Evolutionary conservation across 1,284 basidiomycete species (phyloP).

Genomic region (Exobasidium cylindrosporum): DNA sequence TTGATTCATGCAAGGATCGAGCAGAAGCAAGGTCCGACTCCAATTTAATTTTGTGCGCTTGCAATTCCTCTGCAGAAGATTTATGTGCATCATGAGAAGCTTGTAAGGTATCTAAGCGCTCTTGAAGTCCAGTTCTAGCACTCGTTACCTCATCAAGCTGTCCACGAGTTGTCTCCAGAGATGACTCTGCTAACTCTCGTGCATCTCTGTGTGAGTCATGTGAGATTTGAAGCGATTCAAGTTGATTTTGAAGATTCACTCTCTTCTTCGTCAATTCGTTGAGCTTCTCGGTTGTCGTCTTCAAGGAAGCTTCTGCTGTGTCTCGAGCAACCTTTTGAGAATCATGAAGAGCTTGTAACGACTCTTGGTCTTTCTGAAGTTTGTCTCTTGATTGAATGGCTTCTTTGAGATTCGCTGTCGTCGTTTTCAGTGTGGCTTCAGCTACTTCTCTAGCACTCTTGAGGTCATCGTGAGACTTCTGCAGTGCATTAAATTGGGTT

Average conservation of each 20-base stretch:
- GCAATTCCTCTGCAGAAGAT: not conserved
- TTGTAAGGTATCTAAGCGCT: not conserved
- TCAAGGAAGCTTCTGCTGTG: not conserved
- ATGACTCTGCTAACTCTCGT: no score
- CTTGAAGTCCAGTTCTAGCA: not conserved
- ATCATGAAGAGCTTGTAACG: not conserved
- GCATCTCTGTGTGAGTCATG: not conserved
- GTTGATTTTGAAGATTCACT: not conserved
- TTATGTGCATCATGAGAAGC: not conserved
- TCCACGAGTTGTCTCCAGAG: no score
- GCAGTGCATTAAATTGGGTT: not conserved
- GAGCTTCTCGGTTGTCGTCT: not conserved
- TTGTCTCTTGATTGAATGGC: not conserved
- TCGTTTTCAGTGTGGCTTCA: not conserved
- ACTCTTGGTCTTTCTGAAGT: not conserved
- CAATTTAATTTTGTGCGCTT: not conserved
- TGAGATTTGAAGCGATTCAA: not conserved
- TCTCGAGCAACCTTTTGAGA: not conserved
- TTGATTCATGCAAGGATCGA: not conserved
- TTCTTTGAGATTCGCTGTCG: not conserved
- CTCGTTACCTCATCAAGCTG: not conserved
- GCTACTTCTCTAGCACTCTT: not conserved
- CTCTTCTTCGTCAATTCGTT: not conserved
- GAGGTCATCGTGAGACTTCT: not conserved
- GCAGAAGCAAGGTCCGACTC: not conserved